A percentile compares a stretch with the other conserved stretches of the same genome.
Evolutionary conservation across 768 basidiomycete genomes (phyloP).

Genomic region (Rhizopogon vulgaris): DNA sequence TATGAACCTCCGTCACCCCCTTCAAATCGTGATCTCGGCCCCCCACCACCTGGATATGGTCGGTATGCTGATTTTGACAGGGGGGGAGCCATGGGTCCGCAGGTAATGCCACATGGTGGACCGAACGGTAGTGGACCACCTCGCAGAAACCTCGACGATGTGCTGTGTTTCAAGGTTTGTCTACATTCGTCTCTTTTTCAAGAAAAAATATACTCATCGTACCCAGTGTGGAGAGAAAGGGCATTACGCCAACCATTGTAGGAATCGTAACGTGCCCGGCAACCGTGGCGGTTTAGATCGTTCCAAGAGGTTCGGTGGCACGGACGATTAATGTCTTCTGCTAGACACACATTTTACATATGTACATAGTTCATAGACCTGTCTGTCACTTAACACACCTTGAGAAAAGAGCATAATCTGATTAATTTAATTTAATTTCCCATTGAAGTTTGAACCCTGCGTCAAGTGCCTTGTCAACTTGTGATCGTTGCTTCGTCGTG

Average conservation of each 20-base stretch:
- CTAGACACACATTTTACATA: not conserved
- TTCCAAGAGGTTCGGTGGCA: constrained; percentile 24
- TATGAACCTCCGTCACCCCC: constrained; percentile 76
- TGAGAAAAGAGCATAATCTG: not conserved
- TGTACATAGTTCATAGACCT: not conserved
- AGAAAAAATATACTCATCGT: constrained; percentile 4
- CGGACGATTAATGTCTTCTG: constrained; percentile 17
- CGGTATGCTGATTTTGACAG: constrained; percentile 77
- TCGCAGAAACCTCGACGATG: constrained; percentile 75
- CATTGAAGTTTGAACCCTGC: no score
- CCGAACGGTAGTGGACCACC: constrained; percentile 31
- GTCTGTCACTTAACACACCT: not conserved
- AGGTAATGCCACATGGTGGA: constrained; percentile 15
- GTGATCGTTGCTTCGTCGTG: no score
- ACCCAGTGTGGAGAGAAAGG: constrained; percentile 83
- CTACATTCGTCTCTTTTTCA: constrained; percentile 1
- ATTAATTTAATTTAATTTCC: no score
- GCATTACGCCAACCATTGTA: constrained; percentile 93
- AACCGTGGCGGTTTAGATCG: constrained; percentile 80
- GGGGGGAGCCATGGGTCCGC: constrained; percentile 36
- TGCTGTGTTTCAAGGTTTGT: constrained; percentile 80
- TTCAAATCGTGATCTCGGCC: constrained; percentile 74
- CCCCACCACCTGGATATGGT: constrained; percentile 89
- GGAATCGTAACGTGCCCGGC: constrained; percentile 85
- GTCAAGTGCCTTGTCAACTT: no score